Base-by-base conservation (phyloP, 768 basidiomycete genomes). In the Mycena sanguinolenta region DNA sequence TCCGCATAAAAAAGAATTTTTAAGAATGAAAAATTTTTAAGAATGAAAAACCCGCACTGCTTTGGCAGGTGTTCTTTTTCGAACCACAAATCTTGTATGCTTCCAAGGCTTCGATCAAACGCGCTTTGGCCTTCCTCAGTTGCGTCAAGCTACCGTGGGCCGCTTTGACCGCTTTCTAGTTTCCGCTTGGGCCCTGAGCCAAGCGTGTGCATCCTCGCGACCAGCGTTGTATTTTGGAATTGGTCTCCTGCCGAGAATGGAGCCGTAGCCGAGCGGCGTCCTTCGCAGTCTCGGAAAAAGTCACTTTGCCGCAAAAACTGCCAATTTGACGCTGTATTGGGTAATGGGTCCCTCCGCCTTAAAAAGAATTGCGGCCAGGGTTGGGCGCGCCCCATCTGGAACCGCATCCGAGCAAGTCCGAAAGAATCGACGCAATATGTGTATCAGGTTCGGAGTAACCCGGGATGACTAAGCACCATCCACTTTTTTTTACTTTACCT, bases 61-160 rank as follows among this genome's bases (percentile, higher is more conserved):
- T 8, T 27, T 46, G 58, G 39, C 58, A 59, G 39, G 21, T 42
- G 13, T 28, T 60, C 19, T 49, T 60, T 60, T 46, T 21, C 30
- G 44, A 46, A 32, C 59, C 38, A 58, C 57, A 27, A 32, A 27
- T 34, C 34, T 27, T 50, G 55, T 38, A 16, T n/a, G 34, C 67
- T 68, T 68, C 60, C 4, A 67, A 9, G 10, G 34, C 67, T 68
- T 68, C 60, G 13, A 67, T 67, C 66, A 67, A 60, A 42, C 53
- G 59, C 67, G 67, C 67, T 69, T 69, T 58, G 61, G 30, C 62
- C 61, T 62, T 63, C 49, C 13, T 55, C 53, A 7, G 4, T 42
- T 17, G 30, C 28, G 61, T 36, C 32, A 14, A 30, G 36, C 44
- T 46, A n/a, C 44, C 44, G n/a, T 10, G 44, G 8, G 23, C 17